Conservation (phyloP, 2,329 filamentous ascomycete species). For the Aspergillus sergii region DNA sequence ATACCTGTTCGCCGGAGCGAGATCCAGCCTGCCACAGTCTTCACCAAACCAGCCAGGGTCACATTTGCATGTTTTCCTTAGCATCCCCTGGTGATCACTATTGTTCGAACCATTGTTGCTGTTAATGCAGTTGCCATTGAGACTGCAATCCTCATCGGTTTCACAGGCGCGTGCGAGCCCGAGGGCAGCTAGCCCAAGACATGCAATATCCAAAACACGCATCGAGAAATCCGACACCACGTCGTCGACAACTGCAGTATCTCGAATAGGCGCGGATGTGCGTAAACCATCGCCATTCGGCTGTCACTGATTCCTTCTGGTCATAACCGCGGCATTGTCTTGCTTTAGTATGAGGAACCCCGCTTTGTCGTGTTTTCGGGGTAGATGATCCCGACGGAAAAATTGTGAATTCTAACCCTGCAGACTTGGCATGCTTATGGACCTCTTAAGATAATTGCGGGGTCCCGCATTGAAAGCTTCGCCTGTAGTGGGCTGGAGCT, state of each 20-base stretch:
- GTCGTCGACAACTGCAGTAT: background rate
- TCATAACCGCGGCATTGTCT: background rate
- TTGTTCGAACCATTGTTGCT: background rate
- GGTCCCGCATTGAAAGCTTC: background rate
- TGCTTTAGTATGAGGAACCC: background rate
- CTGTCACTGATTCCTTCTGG: too few species aligned
- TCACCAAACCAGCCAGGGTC: slow-evolving; percentile 49
- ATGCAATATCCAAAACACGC: background rate
- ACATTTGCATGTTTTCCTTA: slow-evolving; percentile 17
- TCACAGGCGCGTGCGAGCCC: slow-evolving; percentile 14
- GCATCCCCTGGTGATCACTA: background rate
- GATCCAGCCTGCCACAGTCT: slow-evolving; percentile 51
- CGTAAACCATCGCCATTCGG: background rate
- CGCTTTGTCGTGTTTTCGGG: background rate
- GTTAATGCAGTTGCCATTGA: slow-evolving; percentile 41
- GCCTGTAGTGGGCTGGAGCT: too few species aligned
- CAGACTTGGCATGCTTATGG: background rate
- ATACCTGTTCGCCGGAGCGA: slow-evolving; percentile 43
- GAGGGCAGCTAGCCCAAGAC: background rate
- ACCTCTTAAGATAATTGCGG: background rate
- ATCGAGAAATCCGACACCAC: background rate
- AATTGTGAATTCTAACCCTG: background rate
- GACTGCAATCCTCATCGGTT: slow-evolving; percentile 42
- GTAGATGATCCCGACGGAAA: background rate
- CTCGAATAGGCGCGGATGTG: background rate